Conservation (phyloP, 768 basidiomycete genomes). For the Amanita muscaria region DNA sequence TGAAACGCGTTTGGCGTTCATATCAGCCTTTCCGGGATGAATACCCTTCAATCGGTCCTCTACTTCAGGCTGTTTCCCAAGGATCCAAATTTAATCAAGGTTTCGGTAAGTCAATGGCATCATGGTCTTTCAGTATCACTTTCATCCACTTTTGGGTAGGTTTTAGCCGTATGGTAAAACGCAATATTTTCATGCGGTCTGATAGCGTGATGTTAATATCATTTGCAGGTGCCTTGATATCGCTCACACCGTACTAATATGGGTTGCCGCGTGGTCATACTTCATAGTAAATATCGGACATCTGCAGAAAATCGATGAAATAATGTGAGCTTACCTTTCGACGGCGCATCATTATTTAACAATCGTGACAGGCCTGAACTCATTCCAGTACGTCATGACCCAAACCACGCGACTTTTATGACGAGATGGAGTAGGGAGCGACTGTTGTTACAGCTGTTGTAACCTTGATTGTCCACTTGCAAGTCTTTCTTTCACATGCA, state of each 20-base stretch:
- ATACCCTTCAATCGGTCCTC: slow-evolving; percentile 18
- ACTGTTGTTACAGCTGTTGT: slow-evolving; percentile 18
- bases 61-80: slow-evolving; percentile 14
- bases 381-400: too few species aligned
- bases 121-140: background rate
- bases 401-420: background rate
- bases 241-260: slow-evolving; percentile 18
- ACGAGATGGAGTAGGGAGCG: slow-evolving; percentile 13
- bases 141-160: background rate
- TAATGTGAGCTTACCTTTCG: too few species aligned
- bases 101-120: slow-evolving; percentile 10
- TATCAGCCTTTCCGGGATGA: slow-evolving; percentile 25
- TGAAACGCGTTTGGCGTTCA: background rate
- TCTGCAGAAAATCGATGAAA: slow-evolving; percentile 12
- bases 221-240: slow-evolving; percentile 18
- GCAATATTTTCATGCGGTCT: background rate
- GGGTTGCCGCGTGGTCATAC: slow-evolving; percentile 20
- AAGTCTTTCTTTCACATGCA: background rate
- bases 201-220: background rate
- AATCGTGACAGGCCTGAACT: too few species aligned
- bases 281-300: slow-evolving; percentile 16
- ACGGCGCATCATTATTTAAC: too few species aligned
- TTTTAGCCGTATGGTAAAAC: slow-evolving; percentile 3
- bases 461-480: slow-evolving; percentile 23
- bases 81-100: slow-evolving; percentile 8